Percentiles rank a stretch among this genome's conserved stretches.
phyloP scores from a whole-genome alignment of 2,329 filamentous ascomycete genomes.

The Claviceps sp. region DNA sequence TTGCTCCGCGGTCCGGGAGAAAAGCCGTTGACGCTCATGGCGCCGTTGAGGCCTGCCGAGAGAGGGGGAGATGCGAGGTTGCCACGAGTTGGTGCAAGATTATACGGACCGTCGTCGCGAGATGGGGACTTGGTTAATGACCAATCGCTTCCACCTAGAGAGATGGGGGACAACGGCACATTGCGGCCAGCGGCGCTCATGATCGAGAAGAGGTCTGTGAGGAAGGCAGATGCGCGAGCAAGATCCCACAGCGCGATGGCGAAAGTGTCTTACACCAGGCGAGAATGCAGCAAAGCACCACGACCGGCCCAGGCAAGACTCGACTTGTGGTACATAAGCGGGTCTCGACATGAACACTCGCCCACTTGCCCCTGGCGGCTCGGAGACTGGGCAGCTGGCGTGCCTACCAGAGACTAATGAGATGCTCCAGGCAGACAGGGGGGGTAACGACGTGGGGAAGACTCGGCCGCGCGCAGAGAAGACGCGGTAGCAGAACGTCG shows the following conservation, averaged over 20 bases:
- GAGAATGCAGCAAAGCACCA: conserved; percentile 6
- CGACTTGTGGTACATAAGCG: conserved; percentile 1
- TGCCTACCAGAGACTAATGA: background rate
- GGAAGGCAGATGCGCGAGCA: conserved; percentile 11
- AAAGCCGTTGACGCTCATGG: conserved; percentile 48
- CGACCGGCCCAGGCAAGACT: background rate
- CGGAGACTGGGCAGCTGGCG: conserved; percentile 3
- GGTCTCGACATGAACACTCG: conserved; percentile 1
- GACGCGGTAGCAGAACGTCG: background rate
- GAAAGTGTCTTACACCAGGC: conserved; percentile 11
- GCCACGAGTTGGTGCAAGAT: conserved; percentile 33
- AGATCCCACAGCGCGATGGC: background rate
- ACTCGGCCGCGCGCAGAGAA: background rate
- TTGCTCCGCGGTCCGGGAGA: conserved; percentile 41
- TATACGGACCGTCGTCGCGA: conserved; percentile 36
- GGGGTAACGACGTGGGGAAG: background rate
- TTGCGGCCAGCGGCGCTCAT: conserved; percentile 55
- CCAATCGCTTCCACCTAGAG: conserved; percentile 75
- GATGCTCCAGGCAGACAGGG: background rate
- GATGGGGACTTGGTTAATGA: conserved; percentile 56
- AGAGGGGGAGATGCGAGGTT: conserved; percentile 57
- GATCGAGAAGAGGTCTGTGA: conserved; percentile 19
- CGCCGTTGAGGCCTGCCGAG: conserved; percentile 46
- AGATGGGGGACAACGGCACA: conserved; percentile 70
- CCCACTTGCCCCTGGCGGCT: conserved; percentile 3